Conservation (phyloP, 2,329 filamentous ascomycete genomes). For the Fusarium sp. region DNA sequence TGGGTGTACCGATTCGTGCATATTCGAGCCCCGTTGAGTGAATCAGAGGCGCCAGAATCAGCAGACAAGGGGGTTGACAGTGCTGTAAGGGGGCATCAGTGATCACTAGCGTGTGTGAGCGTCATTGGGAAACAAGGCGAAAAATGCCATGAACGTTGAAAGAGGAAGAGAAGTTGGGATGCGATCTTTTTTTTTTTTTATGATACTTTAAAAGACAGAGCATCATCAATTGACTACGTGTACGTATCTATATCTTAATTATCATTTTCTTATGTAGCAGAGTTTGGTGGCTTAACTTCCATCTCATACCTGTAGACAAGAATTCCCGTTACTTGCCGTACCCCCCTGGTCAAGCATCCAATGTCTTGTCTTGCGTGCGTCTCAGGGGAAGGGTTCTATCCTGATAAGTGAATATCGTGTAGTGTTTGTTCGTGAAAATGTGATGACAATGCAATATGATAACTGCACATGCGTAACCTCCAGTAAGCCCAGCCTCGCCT, state of each 20-base stretch:
- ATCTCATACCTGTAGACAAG: background rate
- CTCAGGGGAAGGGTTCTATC: conserved; percentile 6
- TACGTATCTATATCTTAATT: background rate
- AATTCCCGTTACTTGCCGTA: background rate
- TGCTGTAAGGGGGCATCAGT: conserved; percentile 37
- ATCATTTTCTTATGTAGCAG: background rate
- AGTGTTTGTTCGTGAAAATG: conserved; percentile 1
- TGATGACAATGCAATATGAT: conserved; percentile 16
- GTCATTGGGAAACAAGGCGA: conserved; percentile 25
- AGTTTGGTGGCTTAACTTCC: background rate
- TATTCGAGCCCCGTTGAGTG: conserved; percentile 31
- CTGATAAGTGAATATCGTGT: conserved; percentile 35
- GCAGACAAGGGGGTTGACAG: conserved; percentile 24
- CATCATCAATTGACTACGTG: background rate
- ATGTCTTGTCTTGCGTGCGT: conserved; percentile 22
- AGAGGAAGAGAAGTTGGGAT: background rate
- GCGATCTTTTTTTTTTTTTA: background rate
- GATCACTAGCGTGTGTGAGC: conserved; percentile 16
- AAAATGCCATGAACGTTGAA: background rate
- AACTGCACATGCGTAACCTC: conserved; percentile 7
- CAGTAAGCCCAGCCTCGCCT: conserved; percentile 18
- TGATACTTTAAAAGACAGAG: too few species aligned
- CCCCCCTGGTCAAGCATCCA: background rate
- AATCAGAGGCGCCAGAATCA: conserved; percentile 19
- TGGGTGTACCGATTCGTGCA: conserved; percentile 39